These are phyloP conservation scores for Hura crepitans DNA, from an alignment of 441 rosid species.

Conservation along the genomic window DNA sequence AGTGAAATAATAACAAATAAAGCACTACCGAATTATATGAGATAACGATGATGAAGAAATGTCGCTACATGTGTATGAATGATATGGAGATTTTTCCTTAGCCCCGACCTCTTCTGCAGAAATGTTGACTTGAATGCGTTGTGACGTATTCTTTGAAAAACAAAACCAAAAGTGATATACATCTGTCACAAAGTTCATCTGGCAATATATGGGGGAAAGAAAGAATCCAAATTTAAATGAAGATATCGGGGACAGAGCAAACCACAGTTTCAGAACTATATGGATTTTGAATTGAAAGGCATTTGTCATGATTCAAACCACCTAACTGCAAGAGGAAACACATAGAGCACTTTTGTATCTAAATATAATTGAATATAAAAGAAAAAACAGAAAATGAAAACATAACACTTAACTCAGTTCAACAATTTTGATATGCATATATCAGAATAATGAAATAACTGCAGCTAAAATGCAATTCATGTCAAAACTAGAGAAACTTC, in stretches of 20 bases:
- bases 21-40: conserved; percentile 68
- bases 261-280: conserved; percentile 58
- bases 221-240: conserved; percentile 17
- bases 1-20: not conserved
- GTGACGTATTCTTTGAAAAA: conserved; percentile 56
- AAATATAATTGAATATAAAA: conserved; percentile 15
- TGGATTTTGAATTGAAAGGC: conserved; percentile 66
- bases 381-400: conserved; percentile 13
- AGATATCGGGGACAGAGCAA: conserved; percentile 29
- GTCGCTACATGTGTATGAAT: conserved; percentile 57
- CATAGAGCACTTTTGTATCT: conserved; percentile 7
- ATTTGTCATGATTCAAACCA: conserved; percentile 57
- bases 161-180: conserved; percentile 21
- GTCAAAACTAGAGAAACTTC: not conserved
- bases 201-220: conserved; percentile 4
- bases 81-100: conserved; percentile 79
- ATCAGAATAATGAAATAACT: not conserved
- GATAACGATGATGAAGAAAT: conserved; percentile 68
- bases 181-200: conserved; percentile 15
- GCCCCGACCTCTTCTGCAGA: conserved; percentile 89
- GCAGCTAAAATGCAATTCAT: not conserved
- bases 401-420: not conserved
- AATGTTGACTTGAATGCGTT: conserved; percentile 59
- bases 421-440: not conserved
- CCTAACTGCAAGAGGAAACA: conserved; percentile 49